Base-by-base conservation (phyloP, 371 early-diverging fungal genomes). In the Funneliformis caledonium region DNA sequence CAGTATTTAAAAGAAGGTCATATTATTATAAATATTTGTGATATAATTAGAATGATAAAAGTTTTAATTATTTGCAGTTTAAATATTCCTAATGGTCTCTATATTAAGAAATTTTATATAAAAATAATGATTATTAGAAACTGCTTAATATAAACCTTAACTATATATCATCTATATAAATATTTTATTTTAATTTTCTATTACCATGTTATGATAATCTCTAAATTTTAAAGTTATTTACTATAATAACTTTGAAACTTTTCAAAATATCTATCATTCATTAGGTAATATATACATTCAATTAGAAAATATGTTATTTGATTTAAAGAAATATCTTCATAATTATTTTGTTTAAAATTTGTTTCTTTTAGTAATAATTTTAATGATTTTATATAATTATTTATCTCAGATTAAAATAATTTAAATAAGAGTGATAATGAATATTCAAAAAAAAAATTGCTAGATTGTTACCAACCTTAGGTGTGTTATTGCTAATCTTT, bases 71-170 rank as follows among this genome's bases (percentile, higher is more conserved):
- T 61, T 61, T 26, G 61, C n/a, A 61, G 8, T 61, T 61, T 22
- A 61, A 61, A 8, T 61, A n/a, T 61, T 61, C 14, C n/a, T 19
- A 61, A n/a, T 61, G 26, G 61, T 6, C n/a, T 61, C 6, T 61
- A 61, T 22, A 61, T 61, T 61, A 61, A 61, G n/a, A 61, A 61
- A 61, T 61, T 61, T 61, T 61, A n/a, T 61, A 61, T 7, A 31
- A 61, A 61, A 61, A n/a, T 19, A 61, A 61, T 61, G 6, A 22
- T 19, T 22, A 61, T 61, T 61, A 22, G 61, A 61, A 61, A 61
- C n/a, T 61, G 6, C 9, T 16, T 0, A 7, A 61, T 61, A 7
- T 61, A 1, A 61, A 61, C 1, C 61, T 61, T n/a, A 22, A 61
- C n/a, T 61, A 61, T 61, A n/a, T 61, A 22, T 26, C 14, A 1